Conservation (phyloP, 169 alveolate species). For the Babesia sp. region DNA sequence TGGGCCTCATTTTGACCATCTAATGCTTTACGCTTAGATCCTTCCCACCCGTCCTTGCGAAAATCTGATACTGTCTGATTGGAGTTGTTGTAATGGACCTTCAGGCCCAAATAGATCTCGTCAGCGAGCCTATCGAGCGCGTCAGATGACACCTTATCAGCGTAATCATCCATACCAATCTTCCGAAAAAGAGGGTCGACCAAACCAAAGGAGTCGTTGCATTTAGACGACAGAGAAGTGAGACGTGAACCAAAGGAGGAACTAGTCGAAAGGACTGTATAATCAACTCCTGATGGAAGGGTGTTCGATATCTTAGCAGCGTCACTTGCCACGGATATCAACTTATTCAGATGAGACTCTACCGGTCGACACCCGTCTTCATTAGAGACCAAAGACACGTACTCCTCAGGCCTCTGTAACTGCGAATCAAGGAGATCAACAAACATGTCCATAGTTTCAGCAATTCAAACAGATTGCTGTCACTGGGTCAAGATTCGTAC, state of each 20-base stretch:
- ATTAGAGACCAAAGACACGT: neutral
- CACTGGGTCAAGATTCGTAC: neutral
- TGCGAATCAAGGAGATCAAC: slow-evolving; percentile 47
- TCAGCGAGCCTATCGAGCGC: slow-evolving; percentile 22
- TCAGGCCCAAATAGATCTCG: slow-evolving; percentile 26
- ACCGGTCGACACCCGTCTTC: neutral
- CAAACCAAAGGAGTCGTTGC: neutral
- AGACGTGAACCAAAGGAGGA: slow-evolving; percentile 7
- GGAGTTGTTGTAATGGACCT: slow-evolving; percentile 19
- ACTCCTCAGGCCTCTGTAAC: slow-evolving; percentile 44
- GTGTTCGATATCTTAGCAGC: slow-evolving; percentile 4
- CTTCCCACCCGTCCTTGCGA: neutral
- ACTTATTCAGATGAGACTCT: slow-evolving; percentile 30
- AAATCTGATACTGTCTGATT: slow-evolving; percentile 17
- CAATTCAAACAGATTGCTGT: neutral
- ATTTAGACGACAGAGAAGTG: slow-evolving; percentile 5
- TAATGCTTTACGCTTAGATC: neutral
- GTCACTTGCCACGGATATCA: slow-evolving; percentile 23
- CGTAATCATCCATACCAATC: slow-evolving; percentile 10
- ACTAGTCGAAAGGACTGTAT: neutral
- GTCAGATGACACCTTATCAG: neutral
- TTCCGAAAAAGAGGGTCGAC: slow-evolving; percentile 4
- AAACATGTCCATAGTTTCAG: slow-evolving; percentile 53
- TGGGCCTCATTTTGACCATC: neutral
- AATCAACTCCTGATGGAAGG: slow-evolving; percentile 18